These are phyloP conservation scores for Mentha longifolia DNA, from an alignment of 257 asterid genomes.

Conservation along the genomic window DNA sequence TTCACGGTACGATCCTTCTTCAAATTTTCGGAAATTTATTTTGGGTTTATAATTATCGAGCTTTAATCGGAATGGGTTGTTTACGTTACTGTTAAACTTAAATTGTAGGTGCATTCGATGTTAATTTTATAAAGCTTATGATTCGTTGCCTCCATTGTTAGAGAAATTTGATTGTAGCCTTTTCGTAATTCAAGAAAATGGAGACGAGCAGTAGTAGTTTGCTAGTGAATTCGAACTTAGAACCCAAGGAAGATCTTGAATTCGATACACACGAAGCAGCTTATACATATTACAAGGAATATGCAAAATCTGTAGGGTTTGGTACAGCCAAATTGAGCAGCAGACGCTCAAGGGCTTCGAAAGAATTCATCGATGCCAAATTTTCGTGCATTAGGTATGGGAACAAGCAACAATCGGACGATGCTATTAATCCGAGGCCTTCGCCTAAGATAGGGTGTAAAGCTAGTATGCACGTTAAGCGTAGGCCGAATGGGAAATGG, in stretches of 20 bases:
- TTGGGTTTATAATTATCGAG: background rate
- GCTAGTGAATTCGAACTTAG: constrained; percentile 48
- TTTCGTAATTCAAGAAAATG: constrained; percentile 41
- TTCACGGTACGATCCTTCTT: constrained; percentile 36
- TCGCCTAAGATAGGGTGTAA: constrained; percentile 95
- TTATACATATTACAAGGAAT: constrained; percentile 77
- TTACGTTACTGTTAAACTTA: constrained; percentile 14
- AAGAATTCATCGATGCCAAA: constrained; percentile 92
- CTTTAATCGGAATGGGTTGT: constrained; percentile 21
- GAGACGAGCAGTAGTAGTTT: constrained; percentile 49
- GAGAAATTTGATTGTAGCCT: constrained; percentile 5
- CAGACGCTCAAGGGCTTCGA: constrained; percentile 88
- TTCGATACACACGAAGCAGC: constrained; percentile 90
- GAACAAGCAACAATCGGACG: constrained; percentile 91
- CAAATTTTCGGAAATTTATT: no score
- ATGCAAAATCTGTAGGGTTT: constrained; percentile 85
- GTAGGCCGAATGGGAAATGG: constrained; percentile 76
- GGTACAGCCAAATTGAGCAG: constrained; percentile 96
- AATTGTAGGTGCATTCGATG: constrained; percentile 31
- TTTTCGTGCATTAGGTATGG: constrained; percentile 96
- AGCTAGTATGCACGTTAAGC: constrained; percentile 94
- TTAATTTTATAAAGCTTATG: constrained; percentile 22
- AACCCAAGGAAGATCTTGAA: constrained; percentile 66
- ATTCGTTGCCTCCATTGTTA: constrained; percentile 17
- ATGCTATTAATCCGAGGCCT: constrained; percentile 92